These are phyloP conservation scores for Beauveria medogensis DNA, from an alignment of 2,329 filamentous ascomycete genomes.

Conservation along the genomic window DNA sequence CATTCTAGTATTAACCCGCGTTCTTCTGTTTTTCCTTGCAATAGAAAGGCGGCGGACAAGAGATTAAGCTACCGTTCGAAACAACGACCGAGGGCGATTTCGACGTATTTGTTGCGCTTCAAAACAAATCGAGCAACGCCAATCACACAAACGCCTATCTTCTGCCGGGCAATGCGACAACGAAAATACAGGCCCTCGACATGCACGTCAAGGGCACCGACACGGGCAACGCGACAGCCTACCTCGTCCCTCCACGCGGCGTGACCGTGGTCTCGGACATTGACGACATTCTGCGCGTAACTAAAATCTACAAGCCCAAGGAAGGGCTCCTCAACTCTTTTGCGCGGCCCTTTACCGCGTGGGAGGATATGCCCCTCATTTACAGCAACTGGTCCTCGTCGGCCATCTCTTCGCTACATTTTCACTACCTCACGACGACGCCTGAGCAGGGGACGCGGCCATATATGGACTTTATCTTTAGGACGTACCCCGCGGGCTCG, in stretches of 20 bases:
- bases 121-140: background rate
- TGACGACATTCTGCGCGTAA: constrained; percentile 72
- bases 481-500: constrained; percentile 66
- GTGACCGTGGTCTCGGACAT: constrained; percentile 70
- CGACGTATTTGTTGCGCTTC: constrained; percentile 58
- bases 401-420: constrained; percentile 52
- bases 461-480: constrained; percentile 76
- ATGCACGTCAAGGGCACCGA: constrained; percentile 57
- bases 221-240: constrained; percentile 67
- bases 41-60: constrained; percentile 50
- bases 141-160: constrained; percentile 34
- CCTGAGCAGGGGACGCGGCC: constrained; percentile 69
- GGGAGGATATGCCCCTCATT: constrained; percentile 74
- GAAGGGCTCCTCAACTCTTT: constrained; percentile 72
- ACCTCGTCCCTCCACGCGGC: constrained; percentile 62
- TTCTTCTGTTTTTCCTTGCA: background rate
- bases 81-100: constrained; percentile 66
- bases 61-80: constrained; percentile 53
- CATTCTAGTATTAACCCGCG: no score
- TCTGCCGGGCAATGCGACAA: constrained; percentile 55
- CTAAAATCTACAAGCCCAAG: constrained; percentile 69
- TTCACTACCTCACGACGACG: constrained; percentile 76
- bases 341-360: constrained; percentile 59
- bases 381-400: constrained; percentile 67
- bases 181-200: constrained; percentile 58